phyloP scores from a whole-genome alignment of 2,329 filamentous ascomycete species.

The Colletotrichum magnum region DNA sequence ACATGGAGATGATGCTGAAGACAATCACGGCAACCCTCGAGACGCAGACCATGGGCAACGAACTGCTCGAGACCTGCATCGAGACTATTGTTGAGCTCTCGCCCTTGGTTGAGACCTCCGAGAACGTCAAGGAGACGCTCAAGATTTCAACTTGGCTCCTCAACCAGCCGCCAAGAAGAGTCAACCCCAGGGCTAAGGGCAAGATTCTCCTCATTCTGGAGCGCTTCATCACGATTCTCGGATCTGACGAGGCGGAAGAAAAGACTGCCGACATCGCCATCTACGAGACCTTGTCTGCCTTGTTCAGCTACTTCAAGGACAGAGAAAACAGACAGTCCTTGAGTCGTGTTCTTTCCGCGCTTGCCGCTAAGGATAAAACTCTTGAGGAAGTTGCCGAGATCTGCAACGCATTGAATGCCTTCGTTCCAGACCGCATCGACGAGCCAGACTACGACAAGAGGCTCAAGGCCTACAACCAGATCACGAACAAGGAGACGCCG shows the following conservation, averaged over 20 bases:
- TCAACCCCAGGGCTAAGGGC: constrained; percentile 87
- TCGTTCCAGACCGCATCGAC: constrained; percentile 78
- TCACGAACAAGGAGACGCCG: constrained; percentile 73
- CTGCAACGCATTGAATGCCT: constrained; percentile 86
- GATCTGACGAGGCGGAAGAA: constrained; percentile 44
- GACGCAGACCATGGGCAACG: constrained; percentile 72
- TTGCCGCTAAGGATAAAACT: constrained; percentile 75
- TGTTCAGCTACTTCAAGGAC: constrained; percentile 94
- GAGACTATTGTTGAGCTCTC: constrained; percentile 84
- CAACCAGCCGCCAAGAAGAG: constrained; percentile 85
- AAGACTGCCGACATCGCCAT: constrained; percentile 60
- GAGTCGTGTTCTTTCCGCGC: constrained; percentile 78
- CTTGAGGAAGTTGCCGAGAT: constrained; percentile 76
- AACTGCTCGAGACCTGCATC: constrained; percentile 84
- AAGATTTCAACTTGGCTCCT: constrained; percentile 86
- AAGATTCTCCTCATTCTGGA: constrained; percentile 85
- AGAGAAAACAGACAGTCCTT: constrained; percentile 81
- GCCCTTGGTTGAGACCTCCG: constrained; percentile 75
- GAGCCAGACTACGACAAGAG: constrained; percentile 91
- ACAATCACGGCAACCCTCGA: constrained; percentile 79
- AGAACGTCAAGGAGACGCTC: constrained; percentile 83
- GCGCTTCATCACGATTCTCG: constrained; percentile 79
- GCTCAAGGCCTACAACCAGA: constrained; percentile 79
- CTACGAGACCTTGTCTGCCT: constrained; percentile 80
- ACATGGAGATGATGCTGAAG: constrained; percentile 72